These are phyloP conservation scores for Fusarium zealandicum DNA, from an alignment of 2,329 filamentous ascomycete species.

Conservation along the genomic window DNA sequence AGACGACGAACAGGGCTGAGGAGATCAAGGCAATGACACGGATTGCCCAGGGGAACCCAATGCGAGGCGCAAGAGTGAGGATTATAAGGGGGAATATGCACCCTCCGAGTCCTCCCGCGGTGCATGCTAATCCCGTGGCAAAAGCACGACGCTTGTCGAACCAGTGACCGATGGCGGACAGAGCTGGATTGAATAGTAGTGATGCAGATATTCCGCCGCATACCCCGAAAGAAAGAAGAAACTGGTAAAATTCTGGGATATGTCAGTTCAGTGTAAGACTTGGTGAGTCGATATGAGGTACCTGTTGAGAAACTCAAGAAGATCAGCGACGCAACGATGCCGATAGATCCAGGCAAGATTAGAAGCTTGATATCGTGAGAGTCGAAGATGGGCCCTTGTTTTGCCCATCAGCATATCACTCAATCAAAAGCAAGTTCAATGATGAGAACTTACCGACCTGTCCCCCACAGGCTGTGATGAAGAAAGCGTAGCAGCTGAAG, in stretches of 20 bases:
- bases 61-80: slow-evolving; percentile 33
- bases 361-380: slow-evolving; percentile 67
- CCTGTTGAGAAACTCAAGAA: slow-evolving; percentile 65
- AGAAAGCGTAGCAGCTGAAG: slow-evolving; percentile 19
- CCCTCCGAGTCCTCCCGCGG: slow-evolving; percentile 68
- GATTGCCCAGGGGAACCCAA: slow-evolving; percentile 46
- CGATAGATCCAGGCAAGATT: slow-evolving; percentile 63
- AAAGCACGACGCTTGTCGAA: slow-evolving; percentile 64
- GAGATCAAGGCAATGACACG: slow-evolving; percentile 43
- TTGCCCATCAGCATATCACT: neutral
- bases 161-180: slow-evolving; percentile 73
- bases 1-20: slow-evolving; percentile 39
- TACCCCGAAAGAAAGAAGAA: slow-evolving; percentile 73
- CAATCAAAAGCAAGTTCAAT: neutral
- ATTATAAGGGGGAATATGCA: slow-evolving; percentile 56
- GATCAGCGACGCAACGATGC: slow-evolving; percentile 62
- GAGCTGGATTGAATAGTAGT: slow-evolving; percentile 72
- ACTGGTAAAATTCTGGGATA: slow-evolving; percentile 69
- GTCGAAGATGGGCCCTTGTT: slow-evolving; percentile 67
- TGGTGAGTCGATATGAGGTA: slow-evolving; percentile 16
- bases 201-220: slow-evolving; percentile 71
- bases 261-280: neutral
- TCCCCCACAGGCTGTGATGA: slow-evolving; percentile 15
- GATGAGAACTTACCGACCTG: slow-evolving; percentile 5
- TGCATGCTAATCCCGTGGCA: slow-evolving; percentile 73